Evolutionary conservation across 129 eudicot species (phyloP), one percentile per base, ranked within the genome.

Genomic region (Daucus carota): DNA sequence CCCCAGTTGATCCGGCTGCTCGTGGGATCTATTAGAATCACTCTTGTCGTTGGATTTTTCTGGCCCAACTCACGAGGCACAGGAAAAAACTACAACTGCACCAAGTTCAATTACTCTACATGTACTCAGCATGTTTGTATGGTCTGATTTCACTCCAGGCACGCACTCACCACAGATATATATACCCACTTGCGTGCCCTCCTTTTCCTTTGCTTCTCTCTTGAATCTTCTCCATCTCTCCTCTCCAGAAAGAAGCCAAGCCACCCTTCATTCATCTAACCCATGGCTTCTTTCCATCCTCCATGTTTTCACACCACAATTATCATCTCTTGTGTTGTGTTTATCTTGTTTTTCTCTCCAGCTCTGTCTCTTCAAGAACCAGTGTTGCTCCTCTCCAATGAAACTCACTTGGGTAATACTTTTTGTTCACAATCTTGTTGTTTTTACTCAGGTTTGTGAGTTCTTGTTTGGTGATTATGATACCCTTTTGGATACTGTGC

Each of bases 11-110:
- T 67, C 4, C 24, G 24, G 28, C 44, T 17, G 72, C 45, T 43
- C 60, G 81, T 84, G 81, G 66, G 46, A 33, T 74, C 80, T 73
- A 73, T 45, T 34, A 54, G 82, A 68, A 77, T 76, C 77, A 77
- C 78, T 73, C 74, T 50, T 42, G 8, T 26, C 26, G 26, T 62
- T 62, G 68, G 33, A 24, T 28, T 62, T 28, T 26, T 26, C 4
- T 11, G 71, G 48, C 71, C 80, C 79, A 77, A 77, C 79, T 76
- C 82, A 71, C 48, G 72, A 74, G 74, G 31, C 80, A 63, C 79
- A 46, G 24, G 57, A 36, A 62, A 36, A 62, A 29, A 3, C 8
- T 10, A 44, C 45, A 29, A 3, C 33, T 40, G 73, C 33, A 42
- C 41, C 69, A 65, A 65, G 11, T 28, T 28, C 0, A 52, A 18